A percentile compares a stretch with the other conserved stretches of the same genome.
Evolutionary conservation across 108 stramenopile genomes (phyloP).

Genomic region (Schizochytrium sp.): DNA sequence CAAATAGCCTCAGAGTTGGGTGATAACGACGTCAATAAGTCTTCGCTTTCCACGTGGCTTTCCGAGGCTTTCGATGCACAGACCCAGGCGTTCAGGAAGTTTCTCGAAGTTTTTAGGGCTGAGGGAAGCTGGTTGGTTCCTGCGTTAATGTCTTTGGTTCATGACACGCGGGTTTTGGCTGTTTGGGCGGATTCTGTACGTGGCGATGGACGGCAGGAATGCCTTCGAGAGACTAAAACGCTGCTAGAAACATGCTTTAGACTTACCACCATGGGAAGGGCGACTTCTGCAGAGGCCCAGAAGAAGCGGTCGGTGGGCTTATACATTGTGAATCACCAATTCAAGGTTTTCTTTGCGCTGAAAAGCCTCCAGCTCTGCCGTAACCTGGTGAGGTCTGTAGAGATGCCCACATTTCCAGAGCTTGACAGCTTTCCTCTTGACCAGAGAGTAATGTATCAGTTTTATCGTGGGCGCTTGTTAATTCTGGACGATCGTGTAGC

Average conservation of each 20-base stretch:
- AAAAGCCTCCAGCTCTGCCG: slow-evolving; percentile 92
- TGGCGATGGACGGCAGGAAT: not conserved
- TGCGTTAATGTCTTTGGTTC: not conserved
- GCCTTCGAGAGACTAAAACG: slow-evolving; percentile 2
- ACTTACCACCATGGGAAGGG: slow-evolving; percentile 5
- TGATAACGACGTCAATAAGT: not conserved
- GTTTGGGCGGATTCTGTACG: not conserved
- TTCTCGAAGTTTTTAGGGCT: not conserved
- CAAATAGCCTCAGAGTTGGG: not conserved
- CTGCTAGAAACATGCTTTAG: slow-evolving; percentile 49
- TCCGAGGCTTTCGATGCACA: not conserved
- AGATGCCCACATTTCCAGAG: slow-evolving; percentile 60
- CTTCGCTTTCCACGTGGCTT: not conserved
- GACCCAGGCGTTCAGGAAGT: not conserved
- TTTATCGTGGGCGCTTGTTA: slow-evolving; percentile 86
- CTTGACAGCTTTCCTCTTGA: slow-evolving; percentile 68
- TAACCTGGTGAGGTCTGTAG: slow-evolving; percentile 81
- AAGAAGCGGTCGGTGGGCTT: slow-evolving; percentile 87
- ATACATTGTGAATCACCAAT: slow-evolving; percentile 87
- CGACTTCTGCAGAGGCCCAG: slow-evolving; percentile 68
- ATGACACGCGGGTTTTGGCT: not conserved
- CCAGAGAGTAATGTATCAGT: slow-evolving; percentile 91
- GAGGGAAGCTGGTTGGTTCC: slow-evolving; percentile 24
- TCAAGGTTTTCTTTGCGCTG: slow-evolving; percentile 91
- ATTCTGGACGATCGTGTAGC: slow-evolving; percentile 95